A percentile compares a stretch with the other conserved stretches of the same genome.
These are phyloP conservation scores for Lojkania enalia DNA, from an alignment of 2,329 filamentous ascomycete genomes.

Conservation along the genomic window DNA sequence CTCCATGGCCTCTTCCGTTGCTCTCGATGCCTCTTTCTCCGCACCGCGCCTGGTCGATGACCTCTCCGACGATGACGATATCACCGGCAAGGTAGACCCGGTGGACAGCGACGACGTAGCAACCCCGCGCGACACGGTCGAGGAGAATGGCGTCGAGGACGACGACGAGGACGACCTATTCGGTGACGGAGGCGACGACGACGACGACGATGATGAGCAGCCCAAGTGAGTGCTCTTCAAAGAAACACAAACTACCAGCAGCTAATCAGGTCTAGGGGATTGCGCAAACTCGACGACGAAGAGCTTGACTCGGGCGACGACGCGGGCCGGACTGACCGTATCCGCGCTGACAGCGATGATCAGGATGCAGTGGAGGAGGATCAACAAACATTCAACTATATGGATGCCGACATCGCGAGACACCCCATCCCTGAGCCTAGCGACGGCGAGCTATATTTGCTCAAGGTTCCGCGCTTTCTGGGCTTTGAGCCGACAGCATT, in stretches of 20 bases:
- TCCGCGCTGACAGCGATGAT: conserved; percentile 49
- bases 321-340: conserved; percentile 65
- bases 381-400: conserved; percentile 60
- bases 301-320: conserved; percentile 66
- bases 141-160: conserved; percentile 33
- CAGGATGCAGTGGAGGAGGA: conserved; percentile 55
- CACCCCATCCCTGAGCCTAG: conserved; percentile 72
- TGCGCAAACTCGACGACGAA: conserved; percentile 62
- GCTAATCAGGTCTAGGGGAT: conserved; percentile 33
- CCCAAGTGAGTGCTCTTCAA: conserved; percentile 28
- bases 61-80: conserved; percentile 39
- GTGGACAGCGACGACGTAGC: conserved; percentile 35
- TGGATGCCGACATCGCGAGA: conserved; percentile 67
- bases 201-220: conserved; percentile 35
- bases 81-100: conserved; percentile 37
- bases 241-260: background rate
- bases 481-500: conserved; percentile 70
- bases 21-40: conserved; percentile 31
- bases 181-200: conserved; percentile 49
- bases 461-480: conserved; percentile 74
- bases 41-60: conserved; percentile 23
- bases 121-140: conserved; percentile 35
- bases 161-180: conserved; percentile 51
- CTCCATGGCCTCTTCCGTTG: conserved; percentile 44
- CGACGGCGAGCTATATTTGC: conserved; percentile 71